A percentile compares a stretch with the other conserved stretches of the same genome.
phyloP scores from a whole-genome alignment of 2,329 filamentous ascomycete genomes.

The Colletotrichum noveboracense region DNA sequence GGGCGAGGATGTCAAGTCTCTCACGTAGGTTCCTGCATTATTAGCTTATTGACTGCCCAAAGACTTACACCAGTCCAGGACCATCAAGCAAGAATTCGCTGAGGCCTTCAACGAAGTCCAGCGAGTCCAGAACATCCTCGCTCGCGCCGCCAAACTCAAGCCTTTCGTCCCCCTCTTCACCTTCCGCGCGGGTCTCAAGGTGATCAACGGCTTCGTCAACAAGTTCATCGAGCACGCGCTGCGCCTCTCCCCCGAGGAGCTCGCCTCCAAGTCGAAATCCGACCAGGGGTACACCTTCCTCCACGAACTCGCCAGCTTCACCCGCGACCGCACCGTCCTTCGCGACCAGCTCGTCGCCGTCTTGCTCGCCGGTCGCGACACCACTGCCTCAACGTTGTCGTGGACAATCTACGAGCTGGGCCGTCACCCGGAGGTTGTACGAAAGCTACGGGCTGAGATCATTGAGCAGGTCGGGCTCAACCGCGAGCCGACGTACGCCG shows the following conservation, averaged over 20 bases:
- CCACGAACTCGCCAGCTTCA: conserved; percentile 83
- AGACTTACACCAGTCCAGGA: conserved; percentile 36
- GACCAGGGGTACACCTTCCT: conserved; percentile 83
- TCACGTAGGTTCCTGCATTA: conserved; percentile 45
- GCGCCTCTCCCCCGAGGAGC: conserved; percentile 70
- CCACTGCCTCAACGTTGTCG: conserved; percentile 80
- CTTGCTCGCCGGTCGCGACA: conserved; percentile 85
- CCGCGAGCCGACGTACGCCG: conserved; percentile 71
- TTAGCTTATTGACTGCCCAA: background rate
- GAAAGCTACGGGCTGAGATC: conserved; percentile 77
- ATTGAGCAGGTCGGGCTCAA: conserved; percentile 67
- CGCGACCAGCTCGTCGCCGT: conserved; percentile 86
- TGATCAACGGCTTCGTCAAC: conserved; percentile 79
- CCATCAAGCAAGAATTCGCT: conserved; percentile 72
- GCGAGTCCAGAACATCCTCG: conserved; percentile 71
- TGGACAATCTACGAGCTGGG: conserved; percentile 86
- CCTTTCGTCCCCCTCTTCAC: conserved; percentile 65
- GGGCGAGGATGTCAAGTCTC: conserved; percentile 72
- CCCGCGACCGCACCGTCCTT: conserved; percentile 72
- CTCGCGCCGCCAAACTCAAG: conserved; percentile 68
- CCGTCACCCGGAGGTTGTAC: conserved; percentile 69
- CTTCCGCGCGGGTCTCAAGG: conserved; percentile 68
- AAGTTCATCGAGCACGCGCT: conserved; percentile 79
- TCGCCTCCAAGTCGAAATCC: conserved; percentile 74
- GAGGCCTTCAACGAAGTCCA: conserved; percentile 83